Conservation (phyloP, 1,139 yeast genomes). For the Sugiyamaella sp. region DNA sequence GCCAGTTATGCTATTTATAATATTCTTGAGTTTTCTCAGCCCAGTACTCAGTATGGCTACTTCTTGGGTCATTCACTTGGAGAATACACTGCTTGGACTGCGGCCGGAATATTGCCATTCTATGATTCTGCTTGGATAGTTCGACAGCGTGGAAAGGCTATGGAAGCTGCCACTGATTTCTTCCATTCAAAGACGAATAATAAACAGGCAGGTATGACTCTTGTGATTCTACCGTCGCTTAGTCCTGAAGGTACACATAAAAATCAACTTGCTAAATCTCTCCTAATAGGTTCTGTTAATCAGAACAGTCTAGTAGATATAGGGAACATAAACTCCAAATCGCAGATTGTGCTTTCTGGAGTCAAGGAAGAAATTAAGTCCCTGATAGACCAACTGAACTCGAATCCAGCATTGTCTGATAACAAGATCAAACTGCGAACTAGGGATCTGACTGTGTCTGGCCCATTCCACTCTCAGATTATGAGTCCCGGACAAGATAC, state of each 20-base stretch:
- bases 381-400: conserved; percentile 24
- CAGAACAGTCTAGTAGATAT: conserved; percentile 34
- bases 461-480: conserved; percentile 56
- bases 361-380: conserved; percentile 33
- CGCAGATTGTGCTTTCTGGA: conserved; percentile 54
- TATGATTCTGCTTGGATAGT: conserved; percentile 53
- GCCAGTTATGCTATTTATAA: conserved; percentile 49
- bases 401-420: conserved; percentile 12
- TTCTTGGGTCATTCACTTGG: conserved; percentile 64
- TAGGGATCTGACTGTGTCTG: conserved; percentile 49
- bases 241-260: background rate
- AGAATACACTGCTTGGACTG: conserved; percentile 57
- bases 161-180: conserved; percentile 45
- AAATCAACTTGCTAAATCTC: conserved; percentile 3
- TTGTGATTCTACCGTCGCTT: conserved; percentile 17
- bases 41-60: conserved; percentile 10
- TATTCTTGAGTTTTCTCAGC: conserved; percentile 39
- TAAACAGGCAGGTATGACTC: conserved; percentile 17
- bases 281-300: background rate
- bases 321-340: conserved; percentile 48
- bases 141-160: conserved; percentile 53
- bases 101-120: conserved; percentile 50
- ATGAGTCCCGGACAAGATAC: conserved; percentile 46
- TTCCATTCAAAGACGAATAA: conserved; percentile 12
- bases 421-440: conserved; percentile 23